Base-by-base conservation (phyloP, 2,329 filamentous ascomycete genomes). In the Phoma herbarum region DNA sequence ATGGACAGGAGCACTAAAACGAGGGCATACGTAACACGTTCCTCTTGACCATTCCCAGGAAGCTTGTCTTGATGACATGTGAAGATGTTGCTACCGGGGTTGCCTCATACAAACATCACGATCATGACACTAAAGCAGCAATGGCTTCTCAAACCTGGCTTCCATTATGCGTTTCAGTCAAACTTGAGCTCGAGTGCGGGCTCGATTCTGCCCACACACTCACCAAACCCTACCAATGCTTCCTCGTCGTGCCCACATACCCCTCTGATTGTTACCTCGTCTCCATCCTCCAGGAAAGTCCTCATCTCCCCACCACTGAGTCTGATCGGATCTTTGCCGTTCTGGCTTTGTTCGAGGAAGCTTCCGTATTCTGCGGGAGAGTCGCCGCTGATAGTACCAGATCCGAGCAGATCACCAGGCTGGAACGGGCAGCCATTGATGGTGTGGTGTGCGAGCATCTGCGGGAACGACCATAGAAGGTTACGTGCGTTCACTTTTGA, bases 371-470 rank as follows among this genome's bases (percentile, higher is more conserved):
- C 85, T 11, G 79, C 77, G n/a, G 79, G 75, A 43, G 76, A 81
- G 5, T 75, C 82, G 2, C 91, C 91, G 42, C 86, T 89, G 67
- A 95, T 94, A 1, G 91, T 95, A 3, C 91, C 91, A 2, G 89
- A 91, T 2, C 90, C 91, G 6, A 95, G 79, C 51, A 95, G 76
- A 71, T 95, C 91, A 31, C 91, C 91, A 0, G 88, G 84, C 45
- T 86, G 84, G 82, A 95, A 83, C 3, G 88, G 86, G 74, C 91
- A 95, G 6, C 91, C 91, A 1, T 88, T 90, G 45, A 91, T 84
- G 1, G 88, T 87, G 73, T 94, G 91, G 73, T 94, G 91, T 1
- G 91, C 86, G 39, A 94, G 81, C 90, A 93, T 93, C 75, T 94
- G 91, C 4, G 89, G 85, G 78, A 93, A 94, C 0, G 90, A 93